phyloP scores from a whole-genome alignment of 1,284 basidiomycete species.

The Paramarasmius palmivorus region DNA sequence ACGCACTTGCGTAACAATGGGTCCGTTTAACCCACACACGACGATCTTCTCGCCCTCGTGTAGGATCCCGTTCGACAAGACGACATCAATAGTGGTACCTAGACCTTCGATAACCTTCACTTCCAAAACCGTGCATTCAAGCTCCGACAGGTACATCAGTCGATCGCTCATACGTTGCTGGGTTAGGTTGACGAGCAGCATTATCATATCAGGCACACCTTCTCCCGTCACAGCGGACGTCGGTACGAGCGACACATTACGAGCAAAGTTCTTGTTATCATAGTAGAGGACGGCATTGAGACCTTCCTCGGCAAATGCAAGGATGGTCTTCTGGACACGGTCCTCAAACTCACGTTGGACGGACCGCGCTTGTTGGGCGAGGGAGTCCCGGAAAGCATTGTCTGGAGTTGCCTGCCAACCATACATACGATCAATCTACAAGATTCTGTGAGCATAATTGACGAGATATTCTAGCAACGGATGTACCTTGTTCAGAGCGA shows the following conservation, averaged over 20 bases:
- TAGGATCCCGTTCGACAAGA: conserved; percentile 94
- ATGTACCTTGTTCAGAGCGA: conserved; percentile 94
- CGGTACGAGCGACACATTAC: conserved; percentile 95
- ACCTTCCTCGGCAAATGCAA: conserved; percentile 97
- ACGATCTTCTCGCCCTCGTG: conserved; percentile 95
- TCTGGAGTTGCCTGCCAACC: conserved; percentile 93
- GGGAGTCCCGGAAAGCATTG: conserved; percentile 89
- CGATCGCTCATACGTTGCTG: conserved; percentile 98
- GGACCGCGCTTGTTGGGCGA: conserved; percentile 81
- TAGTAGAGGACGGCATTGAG: conserved; percentile 96
- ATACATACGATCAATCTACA: conserved; percentile 94
- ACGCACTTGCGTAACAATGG: conserved; percentile 94
- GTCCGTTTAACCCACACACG: conserved; percentile 95
- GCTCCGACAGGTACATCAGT: conserved; percentile 97
- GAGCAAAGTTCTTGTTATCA: conserved; percentile 95
- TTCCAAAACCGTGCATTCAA: conserved; percentile 99
- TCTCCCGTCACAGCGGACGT: conserved; percentile 98
- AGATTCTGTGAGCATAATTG: conserved; percentile 8
- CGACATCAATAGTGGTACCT: conserved; percentile 97
- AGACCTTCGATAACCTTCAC: conserved; percentile 99
- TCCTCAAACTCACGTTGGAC: conserved; percentile 95
- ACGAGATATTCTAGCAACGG: conserved; percentile 1
- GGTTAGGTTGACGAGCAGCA: conserved; percentile 95
- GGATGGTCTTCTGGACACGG: conserved; percentile 81
- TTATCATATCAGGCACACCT: conserved; percentile 99